Evolutionary conservation across 768 basidiomycete species (phyloP), one percentile per base, ranked within the genome.

Genomic region (Lyophyllum shimeji): DNA sequence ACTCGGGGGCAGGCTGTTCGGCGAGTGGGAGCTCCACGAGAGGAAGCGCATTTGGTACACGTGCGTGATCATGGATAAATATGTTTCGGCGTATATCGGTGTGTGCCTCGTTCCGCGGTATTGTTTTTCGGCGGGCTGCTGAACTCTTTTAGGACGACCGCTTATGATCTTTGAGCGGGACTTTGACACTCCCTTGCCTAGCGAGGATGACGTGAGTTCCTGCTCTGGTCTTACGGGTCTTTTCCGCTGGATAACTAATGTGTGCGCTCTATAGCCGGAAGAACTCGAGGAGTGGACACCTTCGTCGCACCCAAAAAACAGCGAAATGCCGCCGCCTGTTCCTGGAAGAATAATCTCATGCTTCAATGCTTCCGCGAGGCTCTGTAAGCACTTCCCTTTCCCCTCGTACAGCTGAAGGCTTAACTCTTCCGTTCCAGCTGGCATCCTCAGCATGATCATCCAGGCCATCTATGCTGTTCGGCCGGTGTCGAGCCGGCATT

Each of bases 41-140:
- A 76, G 90, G 59, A 78, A 85, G 60, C 72, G 88, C 46, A 84
- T 90, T 23, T 92, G 90, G 90, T 89, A 83, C 73, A 84, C 82
- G 25, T 92, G 90, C 67, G 81, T 90, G 33, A 71, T 89, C 34
- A 82, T 92, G 80, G 89, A 92, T 67, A 85, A 86, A 62, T 92
- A 90, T 69, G 83, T 91, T 44, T 88, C 86, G 54, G 78, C 85
- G 17, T 90, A 90, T 68, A 90, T 92, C 56, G 89, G 84, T 82
- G 57, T 48, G 77, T 71, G 20, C 29, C 49, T 15, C 45, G 31
- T 43, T 37, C 21, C 27, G 29, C 7, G 25, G 37, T 48, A 46
- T 17, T 1, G 17, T 27, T 52, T n/a, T 9, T 11, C 50, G 51
- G 43, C 47, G 15, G 47, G 9, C 55, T 45, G 4, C 57, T 46